Evolutionary conservation across 2,329 filamentous ascomycete genomes (phyloP), one percentile per base, ranked within the genome.

Genomic region (Pseudocercospora musae): DNA sequence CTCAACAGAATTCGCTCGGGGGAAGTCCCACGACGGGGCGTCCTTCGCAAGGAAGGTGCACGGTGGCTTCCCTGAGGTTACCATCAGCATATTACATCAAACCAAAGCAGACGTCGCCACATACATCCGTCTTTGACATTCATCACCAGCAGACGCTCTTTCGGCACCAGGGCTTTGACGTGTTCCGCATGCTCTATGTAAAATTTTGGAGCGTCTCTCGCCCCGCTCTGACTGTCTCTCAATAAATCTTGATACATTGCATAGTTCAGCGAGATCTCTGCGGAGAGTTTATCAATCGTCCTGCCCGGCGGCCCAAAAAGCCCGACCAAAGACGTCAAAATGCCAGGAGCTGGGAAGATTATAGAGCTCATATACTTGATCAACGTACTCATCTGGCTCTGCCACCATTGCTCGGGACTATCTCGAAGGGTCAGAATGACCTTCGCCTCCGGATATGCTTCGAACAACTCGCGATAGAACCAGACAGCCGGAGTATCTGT

Each of bases 391-490:
- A 58, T 48, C n/a, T 50, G 50, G 37, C 31, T 42, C 40, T 60
- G 40, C 52, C 49, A 46, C 59, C 59, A 61, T 20, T n/a, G 40
- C n/a, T 64, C 62, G 3, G 60, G 52, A 44, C 27, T 54, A 37
- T 73, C 70, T 4, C 76, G 70, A 13, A 64, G 62, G 1, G 69
- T 74, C 42, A 77, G 60, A 13, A 78, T 74, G 56, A 77, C 70
- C 58, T 77, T 77, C 1, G 76, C 77, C 0, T 73, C 66, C 0
- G 77, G 77, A 58, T 78, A 78, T 0, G 74, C 72, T 8, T 60
- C 56, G 5, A 33, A 6, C 3, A 79, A 65, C 56, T 79, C 77
- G 37, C 69, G 67, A 8, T 70, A 72, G 62, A 79, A 78, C 21
- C 71, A 63, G 2, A 62, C 62, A 9, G 68, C 70, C 0, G 77